These are phyloP conservation scores for Lentinus brumalis DNA, from an alignment of 768 basidiomycete species.

Conservation along the genomic window DNA sequence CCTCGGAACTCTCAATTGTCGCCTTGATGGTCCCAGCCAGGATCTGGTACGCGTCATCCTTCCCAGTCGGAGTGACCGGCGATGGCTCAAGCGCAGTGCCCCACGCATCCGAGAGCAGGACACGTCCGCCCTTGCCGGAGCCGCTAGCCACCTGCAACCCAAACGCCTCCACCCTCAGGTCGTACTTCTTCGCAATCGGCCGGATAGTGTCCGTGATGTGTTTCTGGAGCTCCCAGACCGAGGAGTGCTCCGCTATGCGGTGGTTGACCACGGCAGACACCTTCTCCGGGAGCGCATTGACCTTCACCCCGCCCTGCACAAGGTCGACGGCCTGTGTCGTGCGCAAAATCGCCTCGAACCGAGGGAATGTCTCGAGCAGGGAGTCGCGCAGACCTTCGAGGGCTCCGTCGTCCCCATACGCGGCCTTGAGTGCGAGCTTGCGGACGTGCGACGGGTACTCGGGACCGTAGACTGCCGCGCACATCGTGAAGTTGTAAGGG, in stretches of 20 bases:
- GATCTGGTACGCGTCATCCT: slow-evolving; percentile 32
- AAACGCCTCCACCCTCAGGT: slow-evolving; percentile 63
- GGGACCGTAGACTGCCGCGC: slow-evolving; percentile 63
- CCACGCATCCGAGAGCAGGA: slow-evolving; percentile 53
- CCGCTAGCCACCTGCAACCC: slow-evolving; percentile 40
- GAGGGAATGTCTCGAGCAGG: slow-evolving; percentile 41
- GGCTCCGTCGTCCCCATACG: slow-evolving; percentile 46
- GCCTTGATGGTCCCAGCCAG: slow-evolving; percentile 37
- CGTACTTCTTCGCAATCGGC: slow-evolving; percentile 59
- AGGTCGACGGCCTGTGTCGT: slow-evolving; percentile 84
- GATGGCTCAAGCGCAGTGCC: slow-evolving; percentile 62
- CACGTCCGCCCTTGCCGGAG: slow-evolving; percentile 42
- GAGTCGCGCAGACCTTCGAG: slow-evolving; percentile 41
- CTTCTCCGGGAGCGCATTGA: slow-evolving; percentile 80
- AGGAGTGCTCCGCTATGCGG: slow-evolving; percentile 50
- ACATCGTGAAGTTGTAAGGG: slow-evolving; percentile 57
- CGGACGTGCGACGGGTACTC: slow-evolving; percentile 51
- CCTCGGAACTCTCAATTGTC: slow-evolving; percentile 14
- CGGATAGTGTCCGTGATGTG: slow-evolving; percentile 55
- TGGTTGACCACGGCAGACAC: slow-evolving; percentile 74
- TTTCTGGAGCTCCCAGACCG: slow-evolving; percentile 44
- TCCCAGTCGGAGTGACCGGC: slow-evolving; percentile 50
- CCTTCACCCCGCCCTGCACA: slow-evolving; percentile 37
- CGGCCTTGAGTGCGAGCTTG: slow-evolving; percentile 48
- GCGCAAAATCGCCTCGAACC: slow-evolving; percentile 45